Evolutionary conservation across 768 basidiomycete genomes (phyloP).

Genomic region (Lactifluus pinguis): DNA sequence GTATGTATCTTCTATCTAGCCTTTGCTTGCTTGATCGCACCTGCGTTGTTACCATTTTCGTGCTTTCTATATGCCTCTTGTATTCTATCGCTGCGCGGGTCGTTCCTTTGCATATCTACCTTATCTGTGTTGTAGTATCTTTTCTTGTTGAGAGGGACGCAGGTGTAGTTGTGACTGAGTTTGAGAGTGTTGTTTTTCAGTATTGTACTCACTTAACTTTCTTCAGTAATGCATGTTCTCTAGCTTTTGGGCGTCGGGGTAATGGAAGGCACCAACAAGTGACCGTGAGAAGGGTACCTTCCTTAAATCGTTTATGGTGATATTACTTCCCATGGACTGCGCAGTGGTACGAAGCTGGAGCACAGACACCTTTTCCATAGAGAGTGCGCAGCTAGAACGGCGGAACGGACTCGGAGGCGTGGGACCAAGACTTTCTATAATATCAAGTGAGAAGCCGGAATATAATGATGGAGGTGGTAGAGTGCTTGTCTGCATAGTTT

Average conservation of each 20-base stretch:
- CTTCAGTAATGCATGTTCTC: not conserved
- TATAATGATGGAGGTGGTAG: not conserved
- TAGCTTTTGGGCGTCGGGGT: not conserved
- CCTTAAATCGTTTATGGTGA: not conserved
- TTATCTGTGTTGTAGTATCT: not conserved
- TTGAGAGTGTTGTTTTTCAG: not conserved
- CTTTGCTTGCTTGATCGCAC: constrained; percentile 6
- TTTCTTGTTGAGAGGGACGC: not conserved
- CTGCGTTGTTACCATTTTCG: constrained; percentile 3
- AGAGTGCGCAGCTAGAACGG: not conserved
- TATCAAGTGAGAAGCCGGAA: not conserved
- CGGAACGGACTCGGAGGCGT: not conserved
- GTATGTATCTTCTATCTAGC: not conserved
- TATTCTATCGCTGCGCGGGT: not conserved
- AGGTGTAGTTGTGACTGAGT: not conserved
- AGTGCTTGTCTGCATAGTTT: not conserved
- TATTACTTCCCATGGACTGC: not conserved
- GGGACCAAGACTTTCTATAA: not conserved
- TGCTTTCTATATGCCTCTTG: not conserved
- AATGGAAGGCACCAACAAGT: too few species aligned
- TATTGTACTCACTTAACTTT: not conserved
- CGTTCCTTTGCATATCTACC: not conserved
- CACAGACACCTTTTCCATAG: not conserved
- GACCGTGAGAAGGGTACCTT: not conserved
- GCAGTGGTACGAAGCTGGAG: not conserved